Evolutionary conservation across 2,329 filamentous ascomycete genomes (phyloP).

Genomic region (Phaeophleospora eucalypticola): DNA sequence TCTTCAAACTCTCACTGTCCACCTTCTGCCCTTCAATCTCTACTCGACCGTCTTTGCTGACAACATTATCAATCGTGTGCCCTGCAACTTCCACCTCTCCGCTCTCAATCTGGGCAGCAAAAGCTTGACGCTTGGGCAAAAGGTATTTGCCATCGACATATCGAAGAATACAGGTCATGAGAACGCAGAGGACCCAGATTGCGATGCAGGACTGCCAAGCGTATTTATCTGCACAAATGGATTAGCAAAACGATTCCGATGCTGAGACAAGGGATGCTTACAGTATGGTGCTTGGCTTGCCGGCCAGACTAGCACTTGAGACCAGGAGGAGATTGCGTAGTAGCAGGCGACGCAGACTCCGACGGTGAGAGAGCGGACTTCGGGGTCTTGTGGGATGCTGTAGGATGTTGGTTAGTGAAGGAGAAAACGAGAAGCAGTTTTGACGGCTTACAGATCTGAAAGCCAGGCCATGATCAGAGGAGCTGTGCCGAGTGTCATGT

Average conservation of each 20-base stretch:
- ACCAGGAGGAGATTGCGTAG: slow-evolving; percentile 51
- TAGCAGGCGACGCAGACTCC: slow-evolving; percentile 49
- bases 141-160: slow-evolving; percentile 44
- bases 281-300: slow-evolving; percentile 49
- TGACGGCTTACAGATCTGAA: slow-evolving; percentile 39
- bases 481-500: slow-evolving; percentile 47
- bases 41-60: background rate
- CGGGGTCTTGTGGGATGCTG: slow-evolving; percentile 46
- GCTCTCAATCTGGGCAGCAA: slow-evolving; percentile 17
- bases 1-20: background rate
- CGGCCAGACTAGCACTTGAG: slow-evolving; percentile 51
- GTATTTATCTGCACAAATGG: slow-evolving; percentile 34
- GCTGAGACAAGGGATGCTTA: slow-evolving; percentile 6
- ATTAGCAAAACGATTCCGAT: background rate
- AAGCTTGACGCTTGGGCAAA: slow-evolving; percentile 22
- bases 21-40: background rate
- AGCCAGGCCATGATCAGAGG: slow-evolving; percentile 53
- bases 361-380: slow-evolving; percentile 47
- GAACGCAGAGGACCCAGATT: slow-evolving; percentile 44
- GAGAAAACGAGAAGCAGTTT: background rate
- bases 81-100: slow-evolving; percentile 20
- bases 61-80: slow-evolving; percentile 9
- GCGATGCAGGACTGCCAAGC: slow-evolving; percentile 49
- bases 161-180: slow-evolving; percentile 43
- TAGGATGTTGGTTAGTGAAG: background rate